These are phyloP conservation scores for Vinca minor DNA, from an alignment of 257 asterid genomes.

Conservation along the genomic window DNA sequence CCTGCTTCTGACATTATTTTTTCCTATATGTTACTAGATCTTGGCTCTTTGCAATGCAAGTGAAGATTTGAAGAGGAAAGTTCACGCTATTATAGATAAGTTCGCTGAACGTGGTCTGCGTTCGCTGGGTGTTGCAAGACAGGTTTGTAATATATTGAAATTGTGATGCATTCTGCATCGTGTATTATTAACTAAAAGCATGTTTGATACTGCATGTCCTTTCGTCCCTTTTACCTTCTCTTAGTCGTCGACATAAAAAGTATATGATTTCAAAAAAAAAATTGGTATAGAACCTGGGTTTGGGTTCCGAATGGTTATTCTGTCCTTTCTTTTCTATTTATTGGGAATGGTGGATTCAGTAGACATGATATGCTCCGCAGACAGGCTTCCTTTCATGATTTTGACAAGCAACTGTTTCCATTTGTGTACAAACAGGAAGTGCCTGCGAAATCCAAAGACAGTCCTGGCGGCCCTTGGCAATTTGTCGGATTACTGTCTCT, in stretches of 20 bases:
- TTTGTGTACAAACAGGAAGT: conserved; percentile 49
- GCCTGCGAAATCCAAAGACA: conserved; percentile 71
- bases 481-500: conserved; percentile 84
- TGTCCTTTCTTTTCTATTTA: too few relatives aligned
- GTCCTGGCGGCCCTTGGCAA: conserved; percentile 87
- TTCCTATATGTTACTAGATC: conserved; percentile 38
- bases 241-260: not conserved
- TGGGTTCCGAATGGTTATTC: too few relatives aligned
- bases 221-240: too few relatives aligned
- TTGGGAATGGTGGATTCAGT: too few relatives aligned
- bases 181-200: not conserved
- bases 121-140: conserved; percentile 91
- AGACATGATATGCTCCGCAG: too few relatives aligned
- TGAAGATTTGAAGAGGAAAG: conserved; percentile 79
- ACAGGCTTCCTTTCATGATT: not conserved
- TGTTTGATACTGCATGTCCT: too few relatives aligned
- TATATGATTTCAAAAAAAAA: not conserved
- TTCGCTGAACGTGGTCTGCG: conserved; percentile 94
- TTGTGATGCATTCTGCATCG: not conserved
- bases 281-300: too few relatives aligned
- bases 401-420: not conserved
- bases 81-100: conserved; percentile 68
- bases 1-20: conserved; percentile 2
- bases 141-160: conserved; percentile 35
- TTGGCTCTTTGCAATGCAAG: conserved; percentile 69